A percentile compares a stretch with the other conserved stretches of the same genome.
These are phyloP conservation scores for Chlamydomonas sp. DNA, from an alignment of 139 green algal genomes.

Conservation along the genomic window DNA sequence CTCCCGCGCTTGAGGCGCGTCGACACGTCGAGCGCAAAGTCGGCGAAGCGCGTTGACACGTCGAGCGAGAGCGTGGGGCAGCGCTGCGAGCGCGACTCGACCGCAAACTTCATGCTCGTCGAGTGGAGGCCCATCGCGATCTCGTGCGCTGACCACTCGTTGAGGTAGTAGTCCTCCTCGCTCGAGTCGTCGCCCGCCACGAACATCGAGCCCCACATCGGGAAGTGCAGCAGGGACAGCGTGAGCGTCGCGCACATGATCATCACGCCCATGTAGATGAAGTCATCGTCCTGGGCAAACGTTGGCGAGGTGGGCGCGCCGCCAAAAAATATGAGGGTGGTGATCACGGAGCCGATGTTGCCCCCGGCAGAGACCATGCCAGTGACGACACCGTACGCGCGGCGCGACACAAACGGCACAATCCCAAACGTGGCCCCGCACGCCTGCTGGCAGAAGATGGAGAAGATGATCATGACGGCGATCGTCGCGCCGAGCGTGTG, in stretches of 20 bases:
- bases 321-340: constrained; percentile 83
- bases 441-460: constrained; percentile 64
- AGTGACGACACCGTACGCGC: constrained; percentile 74
- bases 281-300: constrained; percentile 44
- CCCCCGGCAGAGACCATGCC: constrained; percentile 87
- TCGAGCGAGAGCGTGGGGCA: neutral
- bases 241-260: constrained; percentile 64
- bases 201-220: constrained; percentile 90
- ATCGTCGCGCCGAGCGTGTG: constrained; percentile 65
- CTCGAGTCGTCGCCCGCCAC: constrained; percentile 42
- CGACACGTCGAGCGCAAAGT: too few species aligned
- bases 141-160: constrained; percentile 48
- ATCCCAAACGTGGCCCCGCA: constrained; percentile 70
- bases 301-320: constrained; percentile 9
- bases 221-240: constrained; percentile 74
- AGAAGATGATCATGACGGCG: constrained; percentile 76
- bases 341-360: constrained; percentile 79
- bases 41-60: too few species aligned
- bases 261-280: constrained; percentile 82
- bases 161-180: constrained; percentile 86
- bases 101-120: constrained; percentile 48
- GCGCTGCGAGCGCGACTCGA: constrained; percentile 41
- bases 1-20: neutral
- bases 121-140: constrained; percentile 39
- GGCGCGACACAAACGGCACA: constrained; percentile 79